phyloP scores from a whole-genome alignment of 2,329 filamentous ascomycete genomes.

The Fusarium cicatricum region DNA sequence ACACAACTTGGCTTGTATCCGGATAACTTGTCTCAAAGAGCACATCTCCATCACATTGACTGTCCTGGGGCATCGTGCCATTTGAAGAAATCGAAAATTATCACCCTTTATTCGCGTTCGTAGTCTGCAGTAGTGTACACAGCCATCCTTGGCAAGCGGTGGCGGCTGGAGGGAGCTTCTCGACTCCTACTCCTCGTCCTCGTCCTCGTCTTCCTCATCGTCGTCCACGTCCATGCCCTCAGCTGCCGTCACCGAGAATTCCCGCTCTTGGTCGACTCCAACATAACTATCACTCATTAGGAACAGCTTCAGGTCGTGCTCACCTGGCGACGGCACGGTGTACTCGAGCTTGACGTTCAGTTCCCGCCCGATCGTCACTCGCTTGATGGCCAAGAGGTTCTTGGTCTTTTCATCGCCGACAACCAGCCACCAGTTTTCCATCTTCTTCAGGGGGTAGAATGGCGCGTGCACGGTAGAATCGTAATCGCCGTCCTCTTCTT shows the following conservation, averaged over 20 bases:
- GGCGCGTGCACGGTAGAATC: conserved; percentile 91
- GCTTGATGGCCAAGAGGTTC: conserved; percentile 90
- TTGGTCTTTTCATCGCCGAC: conserved; percentile 92
- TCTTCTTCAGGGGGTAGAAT: conserved; percentile 91
- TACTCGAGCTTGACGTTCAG: conserved; percentile 86
- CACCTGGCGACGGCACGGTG: conserved; percentile 82
- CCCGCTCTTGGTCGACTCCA: conserved; percentile 94
- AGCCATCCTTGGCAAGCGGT: conserved; percentile 34
- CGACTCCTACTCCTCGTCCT: conserved; percentile 43
- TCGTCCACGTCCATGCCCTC: conserved; percentile 97
- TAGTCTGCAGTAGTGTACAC: conserved; percentile 46
- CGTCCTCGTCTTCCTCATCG: conserved; percentile 80
- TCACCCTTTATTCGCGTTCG: conserved; percentile 41
- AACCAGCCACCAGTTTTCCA: conserved; percentile 98
- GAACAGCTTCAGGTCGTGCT: conserved; percentile 89
- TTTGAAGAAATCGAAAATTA: conserved; percentile 36
- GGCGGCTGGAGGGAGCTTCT: conserved; percentile 24
- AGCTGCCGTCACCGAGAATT: conserved; percentile 83
- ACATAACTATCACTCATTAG: conserved; percentile 98
- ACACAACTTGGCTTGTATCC: conserved; percentile 44
- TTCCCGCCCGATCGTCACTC: conserved; percentile 83
- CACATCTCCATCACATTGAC: conserved; percentile 36
- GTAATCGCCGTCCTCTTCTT: conserved; percentile 68
- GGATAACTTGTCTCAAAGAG: conserved; percentile 41
- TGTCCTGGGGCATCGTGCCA: conserved; percentile 18